Conservation (phyloP, 1,284 basidiomycete genomes). For the Golubevia sp. region DNA sequence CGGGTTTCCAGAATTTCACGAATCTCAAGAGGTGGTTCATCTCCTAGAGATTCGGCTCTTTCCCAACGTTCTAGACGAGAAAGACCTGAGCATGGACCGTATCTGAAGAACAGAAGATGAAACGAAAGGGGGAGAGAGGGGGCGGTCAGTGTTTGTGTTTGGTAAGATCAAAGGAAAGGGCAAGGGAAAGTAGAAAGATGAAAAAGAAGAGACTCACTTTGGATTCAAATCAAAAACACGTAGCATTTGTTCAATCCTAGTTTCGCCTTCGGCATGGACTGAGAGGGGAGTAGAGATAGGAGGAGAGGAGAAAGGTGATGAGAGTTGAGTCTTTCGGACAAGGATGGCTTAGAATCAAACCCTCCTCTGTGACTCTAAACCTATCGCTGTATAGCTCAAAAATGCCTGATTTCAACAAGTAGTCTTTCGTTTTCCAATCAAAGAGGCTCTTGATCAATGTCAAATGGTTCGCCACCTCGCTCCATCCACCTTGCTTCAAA, state of each 20-base stretch:
- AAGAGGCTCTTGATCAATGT: no score
- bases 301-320: background rate
- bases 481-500: no score
- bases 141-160: no score
- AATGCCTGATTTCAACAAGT: no score
- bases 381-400: no score
- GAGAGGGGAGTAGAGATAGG: background rate
- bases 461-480: no score
- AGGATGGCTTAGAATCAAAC: background rate
- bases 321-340: background rate
- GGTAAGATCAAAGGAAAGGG: no score
- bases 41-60: conserved; percentile 76
- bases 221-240: conserved; percentile 55
- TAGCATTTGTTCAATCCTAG: conserved; percentile 51
- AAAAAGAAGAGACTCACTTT: conserved; percentile 13
- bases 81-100: conserved; percentile 83
- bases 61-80: conserved; percentile 85
- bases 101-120: no score
- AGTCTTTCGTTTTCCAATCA: no score
- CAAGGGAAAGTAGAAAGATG: background rate
- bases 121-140: no score
- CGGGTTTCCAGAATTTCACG: conserved; percentile 47
- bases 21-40: conserved; percentile 82
- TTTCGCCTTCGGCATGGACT: conserved; percentile 44
- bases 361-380: no score